These are phyloP conservation scores for Cladosporium austrohemisphaericum DNA, from an alignment of 2,329 filamentous ascomycete genomes.

Conservation along the genomic window DNA sequence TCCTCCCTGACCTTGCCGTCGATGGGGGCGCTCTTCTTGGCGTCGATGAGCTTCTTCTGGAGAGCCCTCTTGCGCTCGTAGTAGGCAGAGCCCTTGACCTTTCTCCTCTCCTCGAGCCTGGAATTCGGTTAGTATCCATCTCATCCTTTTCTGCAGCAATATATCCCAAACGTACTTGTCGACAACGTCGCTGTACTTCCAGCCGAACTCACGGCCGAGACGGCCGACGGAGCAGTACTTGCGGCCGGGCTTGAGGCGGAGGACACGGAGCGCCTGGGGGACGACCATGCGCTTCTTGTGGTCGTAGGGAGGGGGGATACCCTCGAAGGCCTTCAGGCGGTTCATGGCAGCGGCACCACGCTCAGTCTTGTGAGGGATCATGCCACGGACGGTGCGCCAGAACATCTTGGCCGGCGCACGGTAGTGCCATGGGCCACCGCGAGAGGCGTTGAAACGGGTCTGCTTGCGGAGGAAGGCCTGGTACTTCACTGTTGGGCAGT, in stretches of 20 bases:
- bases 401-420: slow-evolving; percentile 98
- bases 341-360: slow-evolving; percentile 94
- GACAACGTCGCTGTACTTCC: slow-evolving; percentile 99
- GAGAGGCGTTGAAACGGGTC: slow-evolving; percentile 99
- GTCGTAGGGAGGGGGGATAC: slow-evolving; percentile 97
- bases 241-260: slow-evolving; percentile 96
- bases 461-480: slow-evolving; percentile 99
- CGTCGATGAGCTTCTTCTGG: slow-evolving; percentile 83
- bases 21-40: slow-evolving; percentile 86
- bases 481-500: slow-evolving; percentile 90
- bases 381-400: slow-evolving; percentile 99
- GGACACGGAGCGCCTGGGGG: slow-evolving; percentile 92
- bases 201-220: slow-evolving; percentile 98
- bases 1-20: slow-evolving; percentile 83
- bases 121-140: slow-evolving; percentile 15
- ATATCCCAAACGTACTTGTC: slow-evolving; percentile 68
- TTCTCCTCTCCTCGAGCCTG: slow-evolving; percentile 98
- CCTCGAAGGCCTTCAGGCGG: slow-evolving; percentile 99
- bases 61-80: slow-evolving; percentile 99
- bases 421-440: slow-evolving; percentile 99
- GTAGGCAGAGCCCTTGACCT: slow-evolving; percentile 98
- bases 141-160: not conserved
- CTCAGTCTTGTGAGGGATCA: slow-evolving; percentile 99
- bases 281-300: slow-evolving; percentile 99
- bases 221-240: slow-evolving; percentile 99